phyloP scores from a whole-genome alignment of 257 asterid species.

The Verbascum thapsus region DNA sequence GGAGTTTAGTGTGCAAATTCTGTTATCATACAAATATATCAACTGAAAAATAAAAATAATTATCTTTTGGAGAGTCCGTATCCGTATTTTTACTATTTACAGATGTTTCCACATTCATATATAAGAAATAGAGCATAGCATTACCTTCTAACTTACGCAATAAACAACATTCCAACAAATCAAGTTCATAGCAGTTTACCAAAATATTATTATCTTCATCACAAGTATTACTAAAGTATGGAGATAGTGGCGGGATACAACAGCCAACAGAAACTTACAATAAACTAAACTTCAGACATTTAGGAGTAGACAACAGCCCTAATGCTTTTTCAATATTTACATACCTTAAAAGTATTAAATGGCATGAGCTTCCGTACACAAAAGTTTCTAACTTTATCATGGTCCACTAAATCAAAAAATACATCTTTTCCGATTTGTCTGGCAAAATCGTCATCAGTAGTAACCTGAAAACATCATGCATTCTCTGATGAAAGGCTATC shows the following conservation, averaged over 20 bases:
- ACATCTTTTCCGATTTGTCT: conserved; percentile 35
- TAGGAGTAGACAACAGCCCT: neutral
- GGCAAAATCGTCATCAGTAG: conserved; percentile 30
- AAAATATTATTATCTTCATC: too few species aligned
- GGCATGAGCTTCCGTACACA: conserved; percentile 30
- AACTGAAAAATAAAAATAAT: too few species aligned
- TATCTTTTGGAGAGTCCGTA: too few species aligned
- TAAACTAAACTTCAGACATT: conserved; percentile 8
- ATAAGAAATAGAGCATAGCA: too few species aligned
- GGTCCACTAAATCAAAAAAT: conserved; percentile 37
- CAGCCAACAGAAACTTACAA: neutral
- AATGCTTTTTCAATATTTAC: neutral
- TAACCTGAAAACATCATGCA: conserved; percentile 31
- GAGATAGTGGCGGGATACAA: neutral
- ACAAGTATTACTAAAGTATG: neutral
- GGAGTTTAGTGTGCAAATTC: too few species aligned
- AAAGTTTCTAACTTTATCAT: conserved; percentile 34
- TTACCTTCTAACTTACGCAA: too few species aligned
- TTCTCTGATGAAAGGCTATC: neutral
- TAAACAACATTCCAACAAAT: too few species aligned
- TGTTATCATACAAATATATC: too few species aligned
- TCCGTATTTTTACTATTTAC: too few species aligned
- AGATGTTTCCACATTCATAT: too few species aligned
- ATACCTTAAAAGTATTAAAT: conserved; percentile 36
- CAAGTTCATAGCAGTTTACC: too few species aligned